These are phyloP conservation scores for Sophora flavescens DNA, from an alignment of 306 rosid species.

Conservation along the genomic window DNA sequence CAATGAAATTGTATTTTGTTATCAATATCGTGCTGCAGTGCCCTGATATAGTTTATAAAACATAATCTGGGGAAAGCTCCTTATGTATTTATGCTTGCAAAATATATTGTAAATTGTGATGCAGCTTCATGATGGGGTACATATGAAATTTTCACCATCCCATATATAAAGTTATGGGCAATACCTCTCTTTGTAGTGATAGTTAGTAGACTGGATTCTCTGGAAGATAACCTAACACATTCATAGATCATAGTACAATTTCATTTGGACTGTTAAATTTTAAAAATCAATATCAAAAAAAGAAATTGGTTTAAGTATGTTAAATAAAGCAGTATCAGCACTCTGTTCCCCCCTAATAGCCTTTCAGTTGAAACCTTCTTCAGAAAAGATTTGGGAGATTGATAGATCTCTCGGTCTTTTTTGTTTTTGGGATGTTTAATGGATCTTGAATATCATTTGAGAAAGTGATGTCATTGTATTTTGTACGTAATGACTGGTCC, in stretches of 20 bases:
- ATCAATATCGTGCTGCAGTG: background rate
- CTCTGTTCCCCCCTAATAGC: background rate
- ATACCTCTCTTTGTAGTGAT: background rate
- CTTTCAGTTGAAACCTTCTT: background rate
- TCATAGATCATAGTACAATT: background rate
- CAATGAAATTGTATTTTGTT: background rate
- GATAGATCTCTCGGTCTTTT: background rate
- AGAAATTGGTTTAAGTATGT: background rate
- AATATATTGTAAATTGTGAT: background rate
- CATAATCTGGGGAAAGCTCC: background rate
- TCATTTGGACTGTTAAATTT: background rate
- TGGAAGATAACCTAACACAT: background rate
- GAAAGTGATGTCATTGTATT: slow-evolving; percentile 1
- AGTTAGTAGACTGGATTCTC: slow-evolving; percentile 12
- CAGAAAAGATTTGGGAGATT: background rate
- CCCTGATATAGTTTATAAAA: background rate
- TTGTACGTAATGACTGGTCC: background rate
- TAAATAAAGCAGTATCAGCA: background rate
- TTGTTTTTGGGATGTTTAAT: background rate
- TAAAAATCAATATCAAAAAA: background rate
- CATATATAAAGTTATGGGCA: background rate
- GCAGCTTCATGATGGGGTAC: no score
- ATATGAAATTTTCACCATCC: background rate
- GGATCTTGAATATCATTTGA: background rate
- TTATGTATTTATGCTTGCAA: background rate